A percentile compares a stretch with the other conserved stretches of the same genome.
phyloP scores from a whole-genome alignment of 2,329 filamentous ascomycete species.

The Basipetospora chlamydospora region DNA sequence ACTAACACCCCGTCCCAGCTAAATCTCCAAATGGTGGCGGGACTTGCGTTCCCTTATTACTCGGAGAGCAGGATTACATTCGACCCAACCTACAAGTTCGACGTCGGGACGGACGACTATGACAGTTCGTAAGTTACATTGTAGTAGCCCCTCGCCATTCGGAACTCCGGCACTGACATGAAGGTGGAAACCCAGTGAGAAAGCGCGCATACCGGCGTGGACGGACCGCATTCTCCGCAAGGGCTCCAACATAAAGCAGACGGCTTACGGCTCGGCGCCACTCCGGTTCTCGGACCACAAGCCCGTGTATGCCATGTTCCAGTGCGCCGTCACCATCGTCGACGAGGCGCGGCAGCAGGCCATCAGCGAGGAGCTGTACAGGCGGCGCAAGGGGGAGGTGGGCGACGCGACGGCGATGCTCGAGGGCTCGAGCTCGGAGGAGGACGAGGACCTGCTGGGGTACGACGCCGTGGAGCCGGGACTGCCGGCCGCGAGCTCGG shows the following conservation, averaged over 20 bases:
- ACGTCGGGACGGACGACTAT: slow-evolving; percentile 75
- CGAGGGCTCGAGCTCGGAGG: slow-evolving; percentile 36
- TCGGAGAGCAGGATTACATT: slow-evolving; percentile 82
- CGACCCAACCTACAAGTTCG: slow-evolving; percentile 89
- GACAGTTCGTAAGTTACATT: slow-evolving; percentile 65
- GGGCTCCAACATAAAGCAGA: slow-evolving; percentile 68
- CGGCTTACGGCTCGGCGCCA: slow-evolving; percentile 68
- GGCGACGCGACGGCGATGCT: slow-evolving; percentile 46
- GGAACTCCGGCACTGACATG: background rate
- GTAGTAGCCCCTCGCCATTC: too few species aligned
- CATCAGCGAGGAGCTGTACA: slow-evolving; percentile 63
- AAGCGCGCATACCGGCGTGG: slow-evolving; percentile 90
- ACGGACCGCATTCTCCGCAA: slow-evolving; percentile 86
- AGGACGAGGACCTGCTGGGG: slow-evolving; percentile 68
- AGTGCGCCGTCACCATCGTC: slow-evolving; percentile 67
- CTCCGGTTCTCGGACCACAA: slow-evolving; percentile 87
- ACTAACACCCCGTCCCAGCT: too few species aligned
- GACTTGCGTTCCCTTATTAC: slow-evolving; percentile 79
- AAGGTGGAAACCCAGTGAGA: slow-evolving; percentile 43
- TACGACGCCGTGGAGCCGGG: slow-evolving; percentile 76
- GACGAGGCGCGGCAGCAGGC: slow-evolving; percentile 59
- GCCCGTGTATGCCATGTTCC: slow-evolving; percentile 85
- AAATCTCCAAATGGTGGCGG: slow-evolving; percentile 92
- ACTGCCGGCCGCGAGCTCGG: slow-evolving; percentile 51
- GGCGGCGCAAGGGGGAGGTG: slow-evolving; percentile 50